phyloP scores from a whole-genome alignment of 1,139 yeast genomes.

The Yamadazyma trypodendri region DNA sequence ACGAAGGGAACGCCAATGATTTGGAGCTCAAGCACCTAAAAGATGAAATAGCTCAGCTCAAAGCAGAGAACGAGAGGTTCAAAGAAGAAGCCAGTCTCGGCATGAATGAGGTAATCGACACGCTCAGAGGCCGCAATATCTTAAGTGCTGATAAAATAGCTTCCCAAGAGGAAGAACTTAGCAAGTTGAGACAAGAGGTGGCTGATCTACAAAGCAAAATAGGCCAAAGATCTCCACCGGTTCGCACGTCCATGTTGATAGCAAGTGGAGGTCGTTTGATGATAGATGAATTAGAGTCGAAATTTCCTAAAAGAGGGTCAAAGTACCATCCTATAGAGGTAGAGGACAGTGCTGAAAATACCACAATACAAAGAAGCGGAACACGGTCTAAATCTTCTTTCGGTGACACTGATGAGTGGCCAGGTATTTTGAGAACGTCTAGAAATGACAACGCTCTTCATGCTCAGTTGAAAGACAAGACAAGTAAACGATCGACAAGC shows the following conservation, averaged over 20 bases:
- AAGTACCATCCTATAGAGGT: slow-evolving; percentile 8
- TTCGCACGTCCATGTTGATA: background rate
- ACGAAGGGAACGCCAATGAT: too few relatives aligned
- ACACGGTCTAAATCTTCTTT: background rate
- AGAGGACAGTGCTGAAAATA: background rate
- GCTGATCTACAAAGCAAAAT: slow-evolving; percentile 2
- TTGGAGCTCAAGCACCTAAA: slow-evolving; percentile 30
- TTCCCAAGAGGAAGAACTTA: slow-evolving; percentile 29
- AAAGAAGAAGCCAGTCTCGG: slow-evolving; percentile 21
- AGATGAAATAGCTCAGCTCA: slow-evolving; percentile 22
- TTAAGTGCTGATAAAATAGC: slow-evolving; percentile 23
- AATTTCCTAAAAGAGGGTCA: slow-evolving; percentile 8
- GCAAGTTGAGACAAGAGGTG: slow-evolving; percentile 21
- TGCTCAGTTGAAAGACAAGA: background rate
- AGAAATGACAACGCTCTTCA: background rate
- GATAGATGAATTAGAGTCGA: slow-evolving; percentile 16
- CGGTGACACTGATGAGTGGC: background rate
- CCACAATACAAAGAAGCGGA: too few relatives aligned
- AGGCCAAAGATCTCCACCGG: background rate
- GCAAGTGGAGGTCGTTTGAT: slow-evolving; percentile 11
- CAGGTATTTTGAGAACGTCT: background rate
- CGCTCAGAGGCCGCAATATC: slow-evolving; percentile 12
- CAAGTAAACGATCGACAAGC: too few relatives aligned
- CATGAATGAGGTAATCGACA: slow-evolving; percentile 16
- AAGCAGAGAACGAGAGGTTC: slow-evolving; percentile 24